Base-by-base conservation (phyloP, 768 basidiomycete species). In the Sutorius australiensis region DNA sequence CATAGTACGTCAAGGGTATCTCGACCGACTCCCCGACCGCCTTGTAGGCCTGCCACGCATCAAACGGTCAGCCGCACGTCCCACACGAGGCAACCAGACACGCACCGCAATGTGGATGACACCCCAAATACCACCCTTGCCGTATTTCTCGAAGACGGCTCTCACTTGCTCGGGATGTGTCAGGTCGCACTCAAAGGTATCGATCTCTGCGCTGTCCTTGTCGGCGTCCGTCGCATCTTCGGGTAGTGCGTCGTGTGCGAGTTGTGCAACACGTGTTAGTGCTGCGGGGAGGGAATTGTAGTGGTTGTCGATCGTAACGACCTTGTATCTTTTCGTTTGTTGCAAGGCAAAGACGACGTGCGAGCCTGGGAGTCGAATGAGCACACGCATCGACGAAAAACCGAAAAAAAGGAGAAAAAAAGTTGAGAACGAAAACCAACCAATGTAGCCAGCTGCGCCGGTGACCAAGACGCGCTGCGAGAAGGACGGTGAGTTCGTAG, bases 11-110 rank as follows among this genome's bases (percentile, higher is more conserved):
- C 65, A 98, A 70, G 5, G 97, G 97, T 47, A 91, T 86, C 73
- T 97, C 90, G 16, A 87, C 87, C 14, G 92, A 95, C 72, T 99
- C 97, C 39, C 97, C 97, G 44, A 99, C 97, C 17, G 95, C 93
- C 77, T 99, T 99, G 77, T 90, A 86, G 5, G 97, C 97, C 92
- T 94, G 63, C 32, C 56, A 52, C 53, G 24, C 10, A 39, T 48
- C 33, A 44, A 21, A 27, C 27, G 6, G 17, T 39, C 38, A 30
- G 33, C 11, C 14, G 30, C 14, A 39, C 28, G 39, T 16, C 17
- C 21, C 34, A 39, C 50, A 14, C 43, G 19, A 46, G 46, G 21
- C 37, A 33, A 6, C 38, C 16, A 21, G 19, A 80, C 88, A 80
- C 88, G 66, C 61, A 93, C 92, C 19, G 95, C 97, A 51, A 99